A percentile compares a stretch with the other conserved stretches of the same genome.
phyloP scores from a whole-genome alignment of 345 rosid genomes.

The Aquilaria malaccensis region DNA sequence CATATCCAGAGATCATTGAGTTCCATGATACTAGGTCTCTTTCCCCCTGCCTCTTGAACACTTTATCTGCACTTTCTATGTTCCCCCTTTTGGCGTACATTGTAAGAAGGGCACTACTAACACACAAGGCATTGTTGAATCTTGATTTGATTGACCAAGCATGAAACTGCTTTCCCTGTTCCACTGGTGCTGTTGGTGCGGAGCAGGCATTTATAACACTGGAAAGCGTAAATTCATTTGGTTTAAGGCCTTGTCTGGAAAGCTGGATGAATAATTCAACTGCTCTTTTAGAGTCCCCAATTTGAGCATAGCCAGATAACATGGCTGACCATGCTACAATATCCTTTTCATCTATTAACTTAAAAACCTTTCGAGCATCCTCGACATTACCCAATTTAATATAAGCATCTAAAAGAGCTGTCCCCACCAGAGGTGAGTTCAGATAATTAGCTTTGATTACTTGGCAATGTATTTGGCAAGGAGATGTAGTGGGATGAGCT shows the following conservation, averaged over 20 bases:
- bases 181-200: constrained; percentile 50
- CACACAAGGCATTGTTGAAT: constrained; percentile 44
- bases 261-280: constrained; percentile 41
- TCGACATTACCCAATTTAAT: constrained; percentile 45
- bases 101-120: constrained; percentile 73
- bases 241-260: constrained; percentile 41
- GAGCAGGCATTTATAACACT: constrained; percentile 72
- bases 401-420: constrained; percentile 80
- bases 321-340: constrained; percentile 93
- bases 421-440: constrained; percentile 57
- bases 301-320: constrained; percentile 71
- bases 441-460: constrained; percentile 59
- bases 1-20: constrained; percentile 68
- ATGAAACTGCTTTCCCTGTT: constrained; percentile 85
- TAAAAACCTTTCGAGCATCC: constrained; percentile 56
- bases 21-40: constrained; percentile 83
- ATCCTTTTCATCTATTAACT: constrained; percentile 54
- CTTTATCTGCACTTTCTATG: constrained; percentile 56
- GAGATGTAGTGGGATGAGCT: constrained; percentile 49
- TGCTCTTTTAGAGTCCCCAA: constrained; percentile 63
- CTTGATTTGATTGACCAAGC: constrained; percentile 64
- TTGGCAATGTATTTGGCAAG: constrained; percentile 60
- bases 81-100: constrained; percentile 89
- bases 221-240: constrained; percentile 79
- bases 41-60: constrained; percentile 59